Conservation (phyloP, 768 basidiomycete species). For the Tricholoma sp. region DNA sequence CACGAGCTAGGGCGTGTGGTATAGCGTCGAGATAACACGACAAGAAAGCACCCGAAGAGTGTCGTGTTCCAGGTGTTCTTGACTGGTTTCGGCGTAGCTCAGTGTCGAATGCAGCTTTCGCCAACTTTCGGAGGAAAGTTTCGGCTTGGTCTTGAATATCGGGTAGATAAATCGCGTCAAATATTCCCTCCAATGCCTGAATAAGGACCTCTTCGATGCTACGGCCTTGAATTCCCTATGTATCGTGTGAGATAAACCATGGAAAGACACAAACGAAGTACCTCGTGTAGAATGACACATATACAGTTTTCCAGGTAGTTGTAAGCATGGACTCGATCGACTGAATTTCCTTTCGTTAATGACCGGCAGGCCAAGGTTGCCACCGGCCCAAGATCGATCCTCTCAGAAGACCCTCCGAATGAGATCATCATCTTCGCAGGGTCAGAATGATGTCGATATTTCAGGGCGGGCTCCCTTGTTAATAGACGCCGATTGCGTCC, state of each 20-base stretch:
- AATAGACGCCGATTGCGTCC: constrained; percentile 88
- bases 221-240: constrained; percentile 64
- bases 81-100: constrained; percentile 63
- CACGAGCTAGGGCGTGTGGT: constrained; percentile 68
- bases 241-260: constrained; percentile 1
- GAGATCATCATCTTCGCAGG: constrained; percentile 67
- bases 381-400: constrained; percentile 63
- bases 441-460: constrained; percentile 65
- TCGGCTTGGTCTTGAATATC: constrained; percentile 70
- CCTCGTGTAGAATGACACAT: constrained; percentile 73
- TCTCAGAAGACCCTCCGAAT: constrained; percentile 63
- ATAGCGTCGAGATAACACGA: constrained; percentile 77
- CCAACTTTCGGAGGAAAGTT: constrained; percentile 63
- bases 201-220: constrained; percentile 75
- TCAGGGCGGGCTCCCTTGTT: constrained; percentile 71
- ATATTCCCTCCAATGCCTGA: constrained; percentile 66
- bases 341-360: constrained; percentile 44
- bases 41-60: constrained; percentile 53
- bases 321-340: constrained; percentile 57
- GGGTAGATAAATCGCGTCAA: constrained; percentile 66
- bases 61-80: constrained; percentile 47
- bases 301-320: constrained; percentile 67
- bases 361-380: constrained; percentile 60
- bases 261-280: constrained; percentile 25
- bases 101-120: constrained; percentile 63